A percentile compares a stretch with the other conserved stretches of the same genome.
Evolutionary conservation across 164 flowering plant genomes (phyloP).

Genomic region (Sedum album): DNA sequence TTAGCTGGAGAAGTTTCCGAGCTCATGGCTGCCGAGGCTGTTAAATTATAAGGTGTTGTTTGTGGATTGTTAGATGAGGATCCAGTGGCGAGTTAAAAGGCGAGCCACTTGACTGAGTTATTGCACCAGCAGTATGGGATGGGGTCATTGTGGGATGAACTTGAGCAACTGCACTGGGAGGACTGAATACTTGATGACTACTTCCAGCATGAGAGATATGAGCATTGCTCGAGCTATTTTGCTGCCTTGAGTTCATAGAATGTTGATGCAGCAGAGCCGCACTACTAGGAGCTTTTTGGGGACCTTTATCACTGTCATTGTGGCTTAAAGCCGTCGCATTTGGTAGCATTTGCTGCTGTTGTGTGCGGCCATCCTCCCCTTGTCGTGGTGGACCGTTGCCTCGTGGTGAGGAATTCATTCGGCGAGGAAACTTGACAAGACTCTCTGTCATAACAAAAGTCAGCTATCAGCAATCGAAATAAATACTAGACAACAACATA

Average conservation of each 20-base stretch:
- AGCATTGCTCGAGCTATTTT: conserved; percentile 39
- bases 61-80: conserved; percentile 63
- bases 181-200: background rate
- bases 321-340: conserved; percentile 35
- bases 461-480: background rate
- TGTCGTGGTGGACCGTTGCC: conserved; percentile 46
- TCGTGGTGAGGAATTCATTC: conserved; percentile 41
- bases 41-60: conserved; percentile 36
- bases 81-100: conserved; percentile 66
- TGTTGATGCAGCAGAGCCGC: conserved; percentile 75
- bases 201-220: conserved; percentile 57
- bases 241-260: conserved; percentile 75
- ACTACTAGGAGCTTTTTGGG: conserved; percentile 39
- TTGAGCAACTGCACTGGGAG: conserved; percentile 27
- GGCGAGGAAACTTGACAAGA: conserved; percentile 79
- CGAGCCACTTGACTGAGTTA: conserved; percentile 29
- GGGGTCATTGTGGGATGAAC: background rate
- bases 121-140: background rate
- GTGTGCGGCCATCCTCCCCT: conserved; percentile 44
- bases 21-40: conserved; percentile 22
- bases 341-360: conserved; percentile 32
- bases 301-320: conserved; percentile 30
- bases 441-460: conserved; percentile 47
- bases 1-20: conserved; percentile 60
- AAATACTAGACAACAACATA: background rate